These are phyloP conservation scores for Dendrocalamus latiflorus DNA, from an alignment of 202 grass and related monocot genomes.

Conservation along the genomic window DNA sequence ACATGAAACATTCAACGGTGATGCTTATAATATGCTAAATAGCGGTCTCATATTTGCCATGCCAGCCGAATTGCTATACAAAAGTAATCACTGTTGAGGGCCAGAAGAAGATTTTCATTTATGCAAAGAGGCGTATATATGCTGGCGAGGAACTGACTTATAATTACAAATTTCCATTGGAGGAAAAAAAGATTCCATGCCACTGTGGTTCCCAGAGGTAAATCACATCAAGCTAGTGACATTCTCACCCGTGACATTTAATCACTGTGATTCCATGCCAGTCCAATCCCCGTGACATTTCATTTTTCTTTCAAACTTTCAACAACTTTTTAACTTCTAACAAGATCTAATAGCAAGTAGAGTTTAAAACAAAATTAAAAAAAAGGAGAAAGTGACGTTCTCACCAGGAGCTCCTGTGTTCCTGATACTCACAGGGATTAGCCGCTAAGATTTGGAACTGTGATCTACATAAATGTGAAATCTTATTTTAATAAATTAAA, in stretches of 20 bases:
- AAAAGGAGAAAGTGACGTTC: background rate
- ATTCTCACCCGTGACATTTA: no score
- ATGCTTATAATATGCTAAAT: slow-evolving; percentile 16
- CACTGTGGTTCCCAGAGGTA: slow-evolving; percentile 90
- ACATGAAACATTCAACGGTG: slow-evolving; percentile 19
- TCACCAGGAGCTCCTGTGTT: background rate
- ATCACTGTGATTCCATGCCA: no score
- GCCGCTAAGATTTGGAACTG: background rate
- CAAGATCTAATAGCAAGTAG: background rate
- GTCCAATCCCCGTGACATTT: background rate
- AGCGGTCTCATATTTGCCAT: slow-evolving; percentile 15
- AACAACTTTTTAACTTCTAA: background rate
- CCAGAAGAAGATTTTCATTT: slow-evolving; percentile 97
- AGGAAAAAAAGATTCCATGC: slow-evolving; percentile 91
- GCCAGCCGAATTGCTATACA: slow-evolving; percentile 92
- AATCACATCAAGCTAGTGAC: slow-evolving; percentile 17
- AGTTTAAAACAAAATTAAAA: background rate
- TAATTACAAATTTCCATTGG: slow-evolving; percentile 96
- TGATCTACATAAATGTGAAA: background rate
- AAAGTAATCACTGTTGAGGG: slow-evolving; percentile 90
- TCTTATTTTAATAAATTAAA: background rate
- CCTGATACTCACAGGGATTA: background rate
- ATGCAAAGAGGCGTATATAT: slow-evolving; percentile 82
- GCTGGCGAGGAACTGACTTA: slow-evolving; percentile 90
- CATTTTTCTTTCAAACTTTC: background rate